Evolutionary conservation across 2,329 filamentous ascomycete genomes (phyloP), one percentile per base, ranked within the genome.

Genomic region (Beauveria scarabaeidicola): DNA sequence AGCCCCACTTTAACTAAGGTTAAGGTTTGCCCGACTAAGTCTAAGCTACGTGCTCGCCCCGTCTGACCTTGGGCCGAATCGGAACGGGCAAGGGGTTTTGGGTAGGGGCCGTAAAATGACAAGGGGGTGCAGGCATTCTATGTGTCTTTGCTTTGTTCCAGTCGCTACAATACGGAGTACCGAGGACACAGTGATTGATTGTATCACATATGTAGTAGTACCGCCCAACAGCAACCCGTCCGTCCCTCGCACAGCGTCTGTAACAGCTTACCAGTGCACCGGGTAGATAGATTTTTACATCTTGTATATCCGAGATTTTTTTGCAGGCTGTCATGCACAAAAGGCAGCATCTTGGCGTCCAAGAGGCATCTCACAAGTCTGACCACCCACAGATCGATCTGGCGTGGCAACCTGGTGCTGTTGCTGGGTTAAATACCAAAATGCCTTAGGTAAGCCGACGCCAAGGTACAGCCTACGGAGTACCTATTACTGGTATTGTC

Each of bases 311-410:
- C 13, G 32, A 15, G 3, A 6, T 36, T 36, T 13, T 36, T 36
- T 3, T 36, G 5, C 32, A 15, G 32, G 13, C 11, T 36, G 11
- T 36, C 32, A 15, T 36, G 32, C 11, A 36, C 11, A 32, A 52
- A 36, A 21, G 19, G 13, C 11, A 52, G 29, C 29, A 52, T 38
- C 21, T 21, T 29, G 29, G 50, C 13, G 13, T 21, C 38, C 1
- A 15, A 46, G 13, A 8, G 43, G 21, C 43, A 36, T 15, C 32
- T 36, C 32, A 36, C 32, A 36, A 36, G 13, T 36, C 25, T 36
- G 27, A 29, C 38, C 32, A 54, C 52, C 11, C 52, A 25, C 52
- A 44, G 52, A 54, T 54, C 52, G 40, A 54, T 54, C 52, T 54
- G 50, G 19, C 19, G n/a, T 23, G 11, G 27, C 47, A 19, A 48